phyloP scores from a whole-genome alignment of 495 filamentous ascomycete genomes.

The Penicillium diatomitis region DNA sequence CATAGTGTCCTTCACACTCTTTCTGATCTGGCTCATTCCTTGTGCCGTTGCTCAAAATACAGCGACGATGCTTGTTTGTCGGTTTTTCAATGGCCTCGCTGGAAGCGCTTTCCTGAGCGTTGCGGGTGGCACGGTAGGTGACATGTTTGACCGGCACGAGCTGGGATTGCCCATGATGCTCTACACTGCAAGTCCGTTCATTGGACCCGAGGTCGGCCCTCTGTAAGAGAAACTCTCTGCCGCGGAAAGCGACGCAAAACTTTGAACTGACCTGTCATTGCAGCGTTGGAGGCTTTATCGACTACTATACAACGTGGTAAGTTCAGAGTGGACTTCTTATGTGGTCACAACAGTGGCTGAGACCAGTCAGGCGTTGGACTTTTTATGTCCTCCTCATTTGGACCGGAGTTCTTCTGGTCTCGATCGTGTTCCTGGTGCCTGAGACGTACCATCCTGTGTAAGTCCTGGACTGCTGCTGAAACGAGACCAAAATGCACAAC shows the following conservation, averaged over 20 bases:
- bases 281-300: conserved; percentile 63
- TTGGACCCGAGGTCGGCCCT: conserved; percentile 49
- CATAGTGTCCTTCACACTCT: conserved; percentile 64
- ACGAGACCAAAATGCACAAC: too few species aligned
- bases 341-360: conserved; percentile 3
- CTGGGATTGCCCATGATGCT: conserved; percentile 74
- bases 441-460: conserved; percentile 81
- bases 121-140: conserved; percentile 83
- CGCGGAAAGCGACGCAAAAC: too few species aligned
- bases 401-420: conserved; percentile 50
- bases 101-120: conserved; percentile 86
- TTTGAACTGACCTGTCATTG: background rate
- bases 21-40: conserved; percentile 80
- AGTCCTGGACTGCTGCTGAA: conserved; percentile 1
- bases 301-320: conserved; percentile 63
- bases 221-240: conserved; percentile 15
- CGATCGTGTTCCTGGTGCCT: conserved; percentile 67
- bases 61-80: conserved; percentile 67
- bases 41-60: conserved; percentile 81
- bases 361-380: conserved; percentile 58
- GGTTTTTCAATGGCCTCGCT: conserved; percentile 78
- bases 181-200: conserved; percentile 68
- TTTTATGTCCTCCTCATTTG: conserved; percentile 85
- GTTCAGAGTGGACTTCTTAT: conserved; percentile 1
- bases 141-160: conserved; percentile 70